These are phyloP conservation scores for Gautieria morchelliformis DNA, from an alignment of 768 basidiomycete species.

Conservation along the genomic window DNA sequence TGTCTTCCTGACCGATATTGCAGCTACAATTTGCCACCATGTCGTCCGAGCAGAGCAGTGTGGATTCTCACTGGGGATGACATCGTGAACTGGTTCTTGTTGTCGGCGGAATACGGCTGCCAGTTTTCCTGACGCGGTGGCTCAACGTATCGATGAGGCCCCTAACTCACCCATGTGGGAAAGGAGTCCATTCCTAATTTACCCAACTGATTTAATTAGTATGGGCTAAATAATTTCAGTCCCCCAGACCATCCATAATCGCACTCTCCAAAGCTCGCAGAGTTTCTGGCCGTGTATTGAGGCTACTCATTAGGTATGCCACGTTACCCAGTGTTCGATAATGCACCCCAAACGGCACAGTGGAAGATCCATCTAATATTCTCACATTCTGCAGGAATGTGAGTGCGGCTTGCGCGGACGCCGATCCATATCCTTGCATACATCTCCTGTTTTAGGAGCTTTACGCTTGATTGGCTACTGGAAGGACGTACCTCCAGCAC, in stretches of 20 bases:
- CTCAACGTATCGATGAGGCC: too few relatives aligned
- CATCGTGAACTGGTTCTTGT: too few relatives aligned
- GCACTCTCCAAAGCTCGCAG: constrained; percentile 54
- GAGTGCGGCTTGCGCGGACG: constrained; percentile 57
- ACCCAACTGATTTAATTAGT: too few relatives aligned
- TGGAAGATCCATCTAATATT: constrained; percentile 33
- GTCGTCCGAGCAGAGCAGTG: too few relatives aligned
- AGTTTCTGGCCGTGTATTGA: constrained; percentile 53
- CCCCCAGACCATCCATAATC: constrained; percentile 39
- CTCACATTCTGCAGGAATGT: constrained; percentile 33
- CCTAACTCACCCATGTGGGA: too few relatives aligned
- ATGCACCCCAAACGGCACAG: constrained; percentile 61
- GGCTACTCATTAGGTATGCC: constrained; percentile 86
- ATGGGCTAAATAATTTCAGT: neutral
- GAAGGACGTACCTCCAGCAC: constrained; percentile 37
- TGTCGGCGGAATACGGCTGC: too few relatives aligned
- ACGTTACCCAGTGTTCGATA: constrained; percentile 85
- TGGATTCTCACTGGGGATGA: too few relatives aligned
- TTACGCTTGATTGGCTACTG: constrained; percentile 13
- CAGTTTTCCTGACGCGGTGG: too few relatives aligned
- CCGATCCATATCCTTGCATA: constrained; percentile 39
- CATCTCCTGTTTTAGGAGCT: constrained; percentile 37
- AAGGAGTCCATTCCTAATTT: too few relatives aligned
- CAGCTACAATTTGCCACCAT: too few relatives aligned
- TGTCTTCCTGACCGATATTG: too few relatives aligned